Base-by-base conservation (phyloP, 1,284 basidiomycete species). In the Austroboletus olivaceoglutinosus region DNA sequence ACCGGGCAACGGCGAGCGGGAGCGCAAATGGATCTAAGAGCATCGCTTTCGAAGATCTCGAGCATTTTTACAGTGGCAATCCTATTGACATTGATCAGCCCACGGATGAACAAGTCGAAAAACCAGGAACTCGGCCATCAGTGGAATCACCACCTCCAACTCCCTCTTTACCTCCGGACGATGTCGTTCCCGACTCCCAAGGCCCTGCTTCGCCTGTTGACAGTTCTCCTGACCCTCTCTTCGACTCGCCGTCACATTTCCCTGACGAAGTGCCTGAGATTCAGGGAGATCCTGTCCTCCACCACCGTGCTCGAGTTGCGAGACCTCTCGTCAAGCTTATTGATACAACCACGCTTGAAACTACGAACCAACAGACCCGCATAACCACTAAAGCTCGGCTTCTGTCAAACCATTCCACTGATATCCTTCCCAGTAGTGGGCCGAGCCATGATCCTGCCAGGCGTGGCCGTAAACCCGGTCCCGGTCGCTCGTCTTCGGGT, bases 251-350 rank as follows among this genome's bases (percentile, higher is more conserved):
- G 7, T 42, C 54, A 21, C 38, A 19, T 19, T 11, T 30, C 37
- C 34, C 55, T 27, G 56, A 52, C 18, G 44, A 49, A 43, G 19
- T 30, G 9, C 37, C 41, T 5, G 54, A 59, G 46, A n/a, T 3
- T 44, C 52, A 46, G 22, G 43, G 15, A 25, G 52, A 48, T 2
- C 8, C 48, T 5, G 22, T 12, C 16, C 38, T 64, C 33, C 63
- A 67, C 2, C 82, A 82, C 60, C 75, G 76, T 47, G 65, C 62
- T 2, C 76, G 78, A 40, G 68, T 64, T 15, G 70, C 73, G 10
- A 81, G 82, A 23, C 80, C 84, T 18, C 71, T 71, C 4, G 75
- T 86, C 16, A 79, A 78, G 57, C 60, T 78, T 48, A 63, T 75
- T 5, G 77, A 82, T 45, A 63, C 74, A 38, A 60, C 73, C n/a